phyloP scores from a whole-genome alignment of 805 yeast species.

The Saccharomycopsis fodiens region DNA sequence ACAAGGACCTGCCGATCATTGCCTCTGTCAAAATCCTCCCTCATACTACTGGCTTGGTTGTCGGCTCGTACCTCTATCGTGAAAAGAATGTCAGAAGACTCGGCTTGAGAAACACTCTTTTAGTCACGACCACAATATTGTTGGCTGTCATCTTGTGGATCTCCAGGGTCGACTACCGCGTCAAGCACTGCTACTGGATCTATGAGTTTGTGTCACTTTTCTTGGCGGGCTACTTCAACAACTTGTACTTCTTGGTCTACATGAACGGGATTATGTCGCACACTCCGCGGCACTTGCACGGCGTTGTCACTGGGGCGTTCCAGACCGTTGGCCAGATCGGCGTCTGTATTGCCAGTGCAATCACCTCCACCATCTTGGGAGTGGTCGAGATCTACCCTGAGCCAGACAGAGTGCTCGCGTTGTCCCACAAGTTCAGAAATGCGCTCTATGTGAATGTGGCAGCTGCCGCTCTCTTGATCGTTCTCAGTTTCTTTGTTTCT shows the following conservation, averaged over 20 bases:
- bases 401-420: not conserved
- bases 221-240: slow-evolving; percentile 25
- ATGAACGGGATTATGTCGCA: slow-evolving; percentile 26
- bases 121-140: not conserved
- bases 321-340: slow-evolving; percentile 32
- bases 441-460: slow-evolving; percentile 1
- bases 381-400: slow-evolving; percentile 13
- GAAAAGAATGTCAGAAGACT: slow-evolving; percentile 12
- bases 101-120: not conserved
- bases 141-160: slow-evolving; percentile 21
- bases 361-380: slow-evolving; percentile 26
- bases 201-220: slow-evolving; percentile 18
- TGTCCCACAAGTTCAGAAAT: slow-evolving; percentile 4
- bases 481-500: not conserved
- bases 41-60: not conserved
- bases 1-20: slow-evolving; percentile 4
- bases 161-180: slow-evolving; percentile 5
- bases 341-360: too few species aligned
- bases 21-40: slow-evolving; percentile 10
- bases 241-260: slow-evolving; percentile 30
- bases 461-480: not conserved
- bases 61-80: slow-evolving; percentile 23
- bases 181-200: slow-evolving; percentile 10
- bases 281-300: slow-evolving; percentile 34
- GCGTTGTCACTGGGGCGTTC: slow-evolving; percentile 32